phyloP scores from a whole-genome alignment of 345 rosid genomes.

The Camelina sativa region DNA sequence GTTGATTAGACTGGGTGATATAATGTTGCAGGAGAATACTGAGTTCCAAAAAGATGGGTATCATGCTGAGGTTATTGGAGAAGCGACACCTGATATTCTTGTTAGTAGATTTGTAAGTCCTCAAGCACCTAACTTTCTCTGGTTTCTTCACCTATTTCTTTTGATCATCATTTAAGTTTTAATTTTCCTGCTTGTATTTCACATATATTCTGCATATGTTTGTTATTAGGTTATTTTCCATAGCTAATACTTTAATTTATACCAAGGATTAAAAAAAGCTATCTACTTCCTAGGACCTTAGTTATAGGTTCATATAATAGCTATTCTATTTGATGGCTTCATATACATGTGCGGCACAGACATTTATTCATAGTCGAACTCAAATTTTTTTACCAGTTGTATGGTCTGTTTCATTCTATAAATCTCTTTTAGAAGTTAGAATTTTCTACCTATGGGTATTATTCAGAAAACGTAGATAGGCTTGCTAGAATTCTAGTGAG shows the following conservation, averaged over 20 bases:
- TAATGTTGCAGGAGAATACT: conserved; percentile 54
- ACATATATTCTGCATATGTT: conserved; percentile 16
- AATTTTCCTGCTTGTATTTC: conserved; percentile 3
- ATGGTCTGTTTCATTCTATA: neutral
- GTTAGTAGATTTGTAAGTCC: conserved; percentile 86
- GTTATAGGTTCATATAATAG: conserved; percentile 4
- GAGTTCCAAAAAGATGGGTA: conserved; percentile 81
- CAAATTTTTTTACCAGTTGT: neutral
- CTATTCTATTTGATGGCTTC: conserved; percentile 3
- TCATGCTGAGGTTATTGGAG: conserved; percentile 82
- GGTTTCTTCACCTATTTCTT: conserved; percentile 13
- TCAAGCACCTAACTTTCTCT: conserved; percentile 17
- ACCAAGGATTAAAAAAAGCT: too few species aligned
- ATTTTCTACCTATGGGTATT: neutral
- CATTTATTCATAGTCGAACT: neutral
- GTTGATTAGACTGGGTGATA: neutral
- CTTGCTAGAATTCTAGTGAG: conserved; percentile 12
- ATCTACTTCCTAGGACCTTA: conserved; percentile 11
- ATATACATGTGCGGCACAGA: conserved; percentile 17
- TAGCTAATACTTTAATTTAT: too few species aligned
- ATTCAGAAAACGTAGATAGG: conserved; percentile 17
- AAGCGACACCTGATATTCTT: conserved; percentile 86
- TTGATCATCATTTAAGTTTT: conserved; percentile 15
- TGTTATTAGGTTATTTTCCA: neutral
- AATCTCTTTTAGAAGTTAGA: conserved; percentile 13